Base-by-base conservation (phyloP, 1,139 yeast genomes). In the Candida pseudocylindracea region DNA sequence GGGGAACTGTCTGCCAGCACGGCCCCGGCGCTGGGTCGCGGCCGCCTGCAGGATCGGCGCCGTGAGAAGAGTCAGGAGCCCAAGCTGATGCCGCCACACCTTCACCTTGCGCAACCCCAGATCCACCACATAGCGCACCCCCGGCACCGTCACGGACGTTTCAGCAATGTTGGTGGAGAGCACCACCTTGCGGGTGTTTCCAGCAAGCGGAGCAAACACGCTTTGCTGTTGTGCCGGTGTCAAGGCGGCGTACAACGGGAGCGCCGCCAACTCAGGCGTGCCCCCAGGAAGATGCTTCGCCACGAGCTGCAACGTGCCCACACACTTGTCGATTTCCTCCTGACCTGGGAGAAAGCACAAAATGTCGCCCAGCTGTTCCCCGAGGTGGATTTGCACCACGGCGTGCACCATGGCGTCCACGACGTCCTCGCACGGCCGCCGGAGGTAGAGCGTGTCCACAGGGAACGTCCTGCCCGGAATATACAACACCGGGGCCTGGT, bases 161-260 rank as follows among this genome's bases (percentile, higher is more conserved):
- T 88, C 98, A 1, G 98, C 98, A 43, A 88, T 81, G 48, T 88
- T 88, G 2, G 98, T 88, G 8, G 98, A 81, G 36, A 88, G 54
- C 29, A 88, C 79, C 28, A 88, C 72, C 47, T 88, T 88, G 40
- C 98, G 63, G 24, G 67, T 66, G 26, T 63, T 61, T 4, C 20
- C 20, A 6, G 6, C 6, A 15, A 15, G 20, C 20, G 20, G 20
- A 6, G 6, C 6, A 43, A 88, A 91, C 10, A 85, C 85, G 39
- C 62, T 60, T 45, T 74, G 70, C 48, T 88, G 99, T 39, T 74
- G 75, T 4, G 61, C 61, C 7, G 93, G 92, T 1, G 96, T 75
- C 35, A 88, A 63, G 0, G 96, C 92, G 0, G 99, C 96, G 49
- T 88, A 88, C 31, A 88, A 61, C 7, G 98, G 96, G 31, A 79